Percentiles rank a stretch among this genome's conserved stretches.
Evolutionary conservation across 2,329 filamentous ascomycete genomes (phyloP).

Genomic region (Corniculantispora saksenae): DNA sequence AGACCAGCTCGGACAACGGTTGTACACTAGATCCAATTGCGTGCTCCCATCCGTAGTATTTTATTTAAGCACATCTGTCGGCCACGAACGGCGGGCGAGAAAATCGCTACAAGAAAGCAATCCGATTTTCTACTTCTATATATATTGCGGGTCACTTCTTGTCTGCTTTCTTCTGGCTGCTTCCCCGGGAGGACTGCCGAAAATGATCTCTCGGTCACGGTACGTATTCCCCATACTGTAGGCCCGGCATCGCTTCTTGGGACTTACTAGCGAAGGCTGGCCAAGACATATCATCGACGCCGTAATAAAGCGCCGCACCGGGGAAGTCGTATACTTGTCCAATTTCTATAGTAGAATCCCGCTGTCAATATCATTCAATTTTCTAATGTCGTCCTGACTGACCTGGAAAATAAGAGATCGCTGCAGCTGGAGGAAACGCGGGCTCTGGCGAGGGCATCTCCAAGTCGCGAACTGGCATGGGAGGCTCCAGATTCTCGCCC

Average conservation of each 20-base stretch:
- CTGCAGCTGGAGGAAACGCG: neutral
- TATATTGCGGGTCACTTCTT: too few relatives aligned
- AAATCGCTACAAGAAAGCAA: too few relatives aligned
- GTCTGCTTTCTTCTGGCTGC: too few relatives aligned
- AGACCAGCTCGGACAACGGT: neutral
- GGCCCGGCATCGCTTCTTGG: neutral
- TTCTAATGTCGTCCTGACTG: neutral
- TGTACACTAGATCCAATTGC: too few relatives aligned
- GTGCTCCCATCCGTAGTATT: too few relatives aligned
- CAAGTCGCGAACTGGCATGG: neutral
- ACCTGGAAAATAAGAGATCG: neutral
- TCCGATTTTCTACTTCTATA: too few relatives aligned
- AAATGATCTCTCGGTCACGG: too few relatives aligned
- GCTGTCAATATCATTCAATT: neutral
- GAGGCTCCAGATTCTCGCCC: neutral
- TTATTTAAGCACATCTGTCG: too few relatives aligned
- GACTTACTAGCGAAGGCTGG: neutral
- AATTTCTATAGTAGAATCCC: neutral
- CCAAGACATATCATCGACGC: neutral
- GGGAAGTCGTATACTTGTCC: neutral
- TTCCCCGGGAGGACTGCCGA: too few relatives aligned
- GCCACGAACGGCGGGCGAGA: too few relatives aligned
- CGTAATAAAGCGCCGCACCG: neutral
- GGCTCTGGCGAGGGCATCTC: neutral
- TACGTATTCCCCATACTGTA: neutral